phyloP scores from a whole-genome alignment of 805 yeast genomes.

The Lipomyces orientalis region DNA sequence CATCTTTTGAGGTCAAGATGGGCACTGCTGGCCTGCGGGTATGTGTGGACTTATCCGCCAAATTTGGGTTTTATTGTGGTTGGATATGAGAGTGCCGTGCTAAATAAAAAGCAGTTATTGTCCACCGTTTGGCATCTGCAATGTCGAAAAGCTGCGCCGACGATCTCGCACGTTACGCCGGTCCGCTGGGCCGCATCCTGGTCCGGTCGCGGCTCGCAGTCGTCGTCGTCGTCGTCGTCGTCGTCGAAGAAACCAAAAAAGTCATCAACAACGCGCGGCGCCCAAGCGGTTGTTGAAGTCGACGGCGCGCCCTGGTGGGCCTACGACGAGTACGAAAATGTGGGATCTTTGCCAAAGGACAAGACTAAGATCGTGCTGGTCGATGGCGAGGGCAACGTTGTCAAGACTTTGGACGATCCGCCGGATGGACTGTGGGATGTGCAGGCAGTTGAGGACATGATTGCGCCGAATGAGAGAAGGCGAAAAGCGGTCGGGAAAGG shows the following conservation, averaged over 20 bases:
- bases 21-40: background rate
- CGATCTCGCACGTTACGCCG: background rate
- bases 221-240: too few relatives aligned
- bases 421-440: background rate
- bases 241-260: too few relatives aligned
- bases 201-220: background rate
- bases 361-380: background rate
- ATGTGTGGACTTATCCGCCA: background rate
- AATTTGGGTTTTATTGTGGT: too few relatives aligned
- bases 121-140: background rate
- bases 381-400: background rate
- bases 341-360: background rate
- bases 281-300: background rate
- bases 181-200: background rate
- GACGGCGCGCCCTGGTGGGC: slow-evolving; percentile 1
- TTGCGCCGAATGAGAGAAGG: background rate
- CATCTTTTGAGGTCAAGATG: background rate
- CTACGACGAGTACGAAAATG: background rate
- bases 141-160: background rate
- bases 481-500: background rate
- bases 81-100: background rate
- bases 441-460: background rate
- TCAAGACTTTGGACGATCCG: background rate
- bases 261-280: background rate
- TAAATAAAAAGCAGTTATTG: background rate